Conservation (phyloP, 305 asterid genomes). For the Rubia tinctorum region DNA sequence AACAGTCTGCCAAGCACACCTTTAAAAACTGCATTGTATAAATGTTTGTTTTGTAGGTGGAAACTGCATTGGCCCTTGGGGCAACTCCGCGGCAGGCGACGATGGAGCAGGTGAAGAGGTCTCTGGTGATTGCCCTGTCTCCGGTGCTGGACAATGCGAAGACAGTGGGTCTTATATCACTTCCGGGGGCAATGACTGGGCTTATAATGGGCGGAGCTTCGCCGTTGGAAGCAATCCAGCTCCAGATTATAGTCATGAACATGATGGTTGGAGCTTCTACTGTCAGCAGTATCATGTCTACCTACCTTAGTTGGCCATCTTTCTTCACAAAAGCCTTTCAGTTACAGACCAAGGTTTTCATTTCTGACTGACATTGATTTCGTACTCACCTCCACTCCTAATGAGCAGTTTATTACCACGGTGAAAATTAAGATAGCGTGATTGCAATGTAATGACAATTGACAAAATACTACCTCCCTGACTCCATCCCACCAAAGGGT, state of each 20-base stretch:
- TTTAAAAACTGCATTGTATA: too few species aligned
- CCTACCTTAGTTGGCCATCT: slow-evolving; percentile 87
- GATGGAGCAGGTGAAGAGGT: slow-evolving; percentile 70
- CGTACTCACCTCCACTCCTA: too few species aligned
- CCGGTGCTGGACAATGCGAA: slow-evolving; percentile 91
- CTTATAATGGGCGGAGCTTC: slow-evolving; percentile 99
- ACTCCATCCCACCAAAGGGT: too few species aligned
- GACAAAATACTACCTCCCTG: too few species aligned
- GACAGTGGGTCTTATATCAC: slow-evolving; percentile 83
- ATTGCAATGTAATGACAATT: too few species aligned
- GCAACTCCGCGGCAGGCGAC: slow-evolving; percentile 96
- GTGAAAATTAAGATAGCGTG: too few species aligned
- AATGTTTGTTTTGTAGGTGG: slow-evolving; percentile 60
- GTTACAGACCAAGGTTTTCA: slow-evolving; percentile 59
- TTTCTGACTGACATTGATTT: slow-evolving; percentile 34
- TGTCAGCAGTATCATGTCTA: slow-evolving; percentile 74
- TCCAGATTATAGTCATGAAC: slow-evolving; percentile 88
- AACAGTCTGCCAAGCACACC: too few species aligned
- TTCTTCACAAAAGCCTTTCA: slow-evolving; percentile 90
- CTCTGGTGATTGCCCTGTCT: slow-evolving; percentile 76
- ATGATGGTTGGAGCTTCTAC: slow-evolving; percentile 91
- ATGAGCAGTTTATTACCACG: too few species aligned
- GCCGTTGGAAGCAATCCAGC: slow-evolving; percentile 81
- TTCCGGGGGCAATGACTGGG: slow-evolving; percentile 97
- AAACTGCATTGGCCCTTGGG: slow-evolving; percentile 88